A percentile compares a stretch with the other conserved stretches of the same genome.
These are phyloP conservation scores for Stephanocyclus meneghinianus DNA, from an alignment of 352 stramenopile species.

Conservation along the genomic window DNA sequence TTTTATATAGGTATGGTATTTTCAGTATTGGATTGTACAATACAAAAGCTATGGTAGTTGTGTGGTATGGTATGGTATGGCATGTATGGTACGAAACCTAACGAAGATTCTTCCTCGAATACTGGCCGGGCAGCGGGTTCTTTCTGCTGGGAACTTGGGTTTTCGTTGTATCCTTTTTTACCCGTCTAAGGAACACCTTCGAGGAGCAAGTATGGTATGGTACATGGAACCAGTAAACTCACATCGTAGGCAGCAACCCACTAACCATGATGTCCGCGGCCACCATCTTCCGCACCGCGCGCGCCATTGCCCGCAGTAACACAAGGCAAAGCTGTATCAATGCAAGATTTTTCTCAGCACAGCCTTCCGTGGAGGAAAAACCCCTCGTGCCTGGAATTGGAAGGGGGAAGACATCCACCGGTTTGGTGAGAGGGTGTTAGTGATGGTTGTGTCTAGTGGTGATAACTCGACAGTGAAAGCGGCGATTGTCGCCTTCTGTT, in stretches of 20 bases:
- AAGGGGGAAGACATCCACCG: conserved; percentile 79
- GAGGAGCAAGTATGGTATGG: too few relatives aligned
- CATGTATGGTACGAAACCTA: too few relatives aligned
- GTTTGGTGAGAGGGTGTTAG: conserved; percentile 63
- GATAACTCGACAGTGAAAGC: not conserved
- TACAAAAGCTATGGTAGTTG: too few relatives aligned
- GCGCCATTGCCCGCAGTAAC: not conserved
- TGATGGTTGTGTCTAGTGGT: not conserved
- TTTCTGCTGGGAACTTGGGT: too few relatives aligned
- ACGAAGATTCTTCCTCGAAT: too few relatives aligned
- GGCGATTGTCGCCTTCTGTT: not conserved
- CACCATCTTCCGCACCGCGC: conserved; percentile 5
- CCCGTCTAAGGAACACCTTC: too few relatives aligned
- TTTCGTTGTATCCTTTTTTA: too few relatives aligned
- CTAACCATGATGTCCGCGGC: conserved; percentile 13
- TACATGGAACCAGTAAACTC: not conserved
- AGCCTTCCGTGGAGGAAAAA: conserved; percentile 21
- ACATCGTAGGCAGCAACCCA: not conserved
- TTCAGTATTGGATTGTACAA: too few relatives aligned
- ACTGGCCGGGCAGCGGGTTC: too few relatives aligned
- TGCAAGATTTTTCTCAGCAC: conserved; percentile 33
- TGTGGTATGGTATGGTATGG: too few relatives aligned
- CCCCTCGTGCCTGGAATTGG: conserved; percentile 67
- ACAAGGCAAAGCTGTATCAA: conserved; percentile 1
- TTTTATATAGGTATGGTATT: too few relatives aligned